Evolutionary conservation across 345 rosid genomes (phyloP), one percentile per base, ranked within the genome.

Genomic region (Trapa bicornis): DNA sequence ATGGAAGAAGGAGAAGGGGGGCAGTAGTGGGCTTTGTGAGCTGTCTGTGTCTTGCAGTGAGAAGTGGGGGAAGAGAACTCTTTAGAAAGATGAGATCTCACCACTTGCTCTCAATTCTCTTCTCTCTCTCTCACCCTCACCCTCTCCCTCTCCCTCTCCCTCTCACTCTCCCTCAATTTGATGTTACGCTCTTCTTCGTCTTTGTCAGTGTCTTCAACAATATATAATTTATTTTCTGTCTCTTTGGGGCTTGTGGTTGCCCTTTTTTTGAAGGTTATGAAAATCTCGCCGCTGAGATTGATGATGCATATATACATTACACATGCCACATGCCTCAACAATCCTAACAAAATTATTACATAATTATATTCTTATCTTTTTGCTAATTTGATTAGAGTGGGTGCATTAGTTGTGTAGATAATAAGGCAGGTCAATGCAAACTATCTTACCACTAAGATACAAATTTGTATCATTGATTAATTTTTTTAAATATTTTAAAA

Each of bases 21-120:
- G 16, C 11, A 33, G 70, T 4, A 36, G 11, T 32, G 63, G 38
- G 63, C 37, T 58, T 22, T 35, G 10, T 58, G 63, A 58, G 63
- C 63, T 58, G 37, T 58, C 35, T 33, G 63, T 32, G 1, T 58
- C 3, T 32, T 58, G 63, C 32, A 58, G 38, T 58, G 33, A n/a
- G 29, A 33, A 32, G 38, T 58, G 35, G 61, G 61, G 36, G 63
- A 29, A 32, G 38, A 50, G 22, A 29, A 17, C 17, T n/a, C 56
- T 50, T 50, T 15, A 66, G 71, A 66, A 70, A 70, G 74, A 66
- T 61, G 75, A 72, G 76, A 75, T 83, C 65, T 75, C 67, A 77
- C 87, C 92, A 87, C 86, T 84, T 73, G 75, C 48, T 43, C 16
- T 3, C 54, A 53, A 69, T 75, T 74, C 73, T 79, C 75, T 70